Evolutionary conservation across 805 yeast genomes (phyloP), one percentile per base, ranked within the genome.

Genomic region (Suhomyces canberraensis): DNA sequence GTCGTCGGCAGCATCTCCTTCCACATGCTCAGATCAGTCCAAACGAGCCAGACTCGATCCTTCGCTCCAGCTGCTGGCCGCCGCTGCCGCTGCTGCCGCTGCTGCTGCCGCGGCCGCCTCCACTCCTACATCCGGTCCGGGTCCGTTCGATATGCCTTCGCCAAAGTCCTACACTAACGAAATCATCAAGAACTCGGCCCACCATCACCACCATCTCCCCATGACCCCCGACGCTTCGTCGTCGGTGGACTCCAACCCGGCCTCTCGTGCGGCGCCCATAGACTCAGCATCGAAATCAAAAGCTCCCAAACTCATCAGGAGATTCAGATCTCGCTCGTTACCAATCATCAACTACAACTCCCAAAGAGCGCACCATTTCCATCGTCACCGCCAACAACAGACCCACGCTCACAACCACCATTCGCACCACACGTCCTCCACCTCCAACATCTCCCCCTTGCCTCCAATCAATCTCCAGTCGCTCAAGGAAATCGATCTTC

Each of bases 381-480:
- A 39, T 25, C 44, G 28, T 22, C 41, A 25, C 16, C 46, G 22
- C 40, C 34, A 32, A 22, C 29, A 26, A 22, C 41, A 24, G 7
- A n/a, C 17, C 42, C 32, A 31, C 31, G 6, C 18, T 29, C 37
- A 27, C 33, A 42, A 19, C 29, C 46, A 41, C 37, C 49, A 39
- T 20, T 44, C 44, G 9, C 48, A 39, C 15, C 32, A 25, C 31
- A 29, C 21, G 37, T 37, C 35, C 25, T 33, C 40, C 22, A 37
- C 33, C 29, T 18, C 41, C 18, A 37, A 51, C 29, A 46, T 60
- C 15, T 71, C 81, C 3, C 74, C 79, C 4, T 58, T 81, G 33
- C 96, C 96, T 3, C 96, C 96, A 1, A 86, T 86, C 31, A 85
- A 84, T 60, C 64, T 86, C 33, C 89, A 81, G 52, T 79, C 88